These are phyloP conservation scores for Camellia lanceoleosa DNA, from an alignment of 148 eudicot genomes.

Conservation along the genomic window DNA sequence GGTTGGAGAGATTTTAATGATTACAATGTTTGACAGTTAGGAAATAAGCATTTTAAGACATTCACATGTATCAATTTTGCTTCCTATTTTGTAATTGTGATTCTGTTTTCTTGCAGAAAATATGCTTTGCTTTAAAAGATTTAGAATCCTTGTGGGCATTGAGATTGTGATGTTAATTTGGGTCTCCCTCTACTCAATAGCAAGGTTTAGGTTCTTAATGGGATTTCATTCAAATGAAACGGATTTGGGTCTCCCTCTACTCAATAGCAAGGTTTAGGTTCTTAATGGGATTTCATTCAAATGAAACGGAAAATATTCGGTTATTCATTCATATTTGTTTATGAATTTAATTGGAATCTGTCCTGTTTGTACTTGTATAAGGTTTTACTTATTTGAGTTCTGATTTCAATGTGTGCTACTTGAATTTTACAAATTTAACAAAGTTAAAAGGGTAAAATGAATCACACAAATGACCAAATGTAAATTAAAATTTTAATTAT, in stretches of 20 bases:
- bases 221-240: background rate
- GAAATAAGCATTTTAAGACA: conserved; percentile 2
- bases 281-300: background rate
- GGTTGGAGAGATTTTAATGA: conserved; percentile 43
- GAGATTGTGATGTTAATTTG: background rate
- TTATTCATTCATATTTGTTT: background rate
- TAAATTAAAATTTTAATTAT: too few relatives aligned
- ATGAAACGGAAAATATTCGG: background rate
- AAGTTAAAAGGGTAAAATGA: too few relatives aligned
- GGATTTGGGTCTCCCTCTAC: background rate
- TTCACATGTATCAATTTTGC: background rate
- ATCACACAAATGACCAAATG: too few relatives aligned
- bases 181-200: background rate
- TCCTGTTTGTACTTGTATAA: background rate
- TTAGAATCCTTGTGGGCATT: background rate
- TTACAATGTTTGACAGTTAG: background rate
- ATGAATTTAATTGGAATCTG: background rate
- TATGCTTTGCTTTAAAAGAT: background rate
- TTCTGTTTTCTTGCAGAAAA: background rate
- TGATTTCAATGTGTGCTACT: too few relatives aligned
- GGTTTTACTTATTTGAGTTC: too few relatives aligned
- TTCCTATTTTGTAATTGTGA: background rate
- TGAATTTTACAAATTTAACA: too few relatives aligned
- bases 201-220: background rate
- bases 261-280: background rate